Evolutionary conservation across 495 filamentous ascomycete species (phyloP).

Genomic region (Aspergillus saccharolyticus): DNA sequence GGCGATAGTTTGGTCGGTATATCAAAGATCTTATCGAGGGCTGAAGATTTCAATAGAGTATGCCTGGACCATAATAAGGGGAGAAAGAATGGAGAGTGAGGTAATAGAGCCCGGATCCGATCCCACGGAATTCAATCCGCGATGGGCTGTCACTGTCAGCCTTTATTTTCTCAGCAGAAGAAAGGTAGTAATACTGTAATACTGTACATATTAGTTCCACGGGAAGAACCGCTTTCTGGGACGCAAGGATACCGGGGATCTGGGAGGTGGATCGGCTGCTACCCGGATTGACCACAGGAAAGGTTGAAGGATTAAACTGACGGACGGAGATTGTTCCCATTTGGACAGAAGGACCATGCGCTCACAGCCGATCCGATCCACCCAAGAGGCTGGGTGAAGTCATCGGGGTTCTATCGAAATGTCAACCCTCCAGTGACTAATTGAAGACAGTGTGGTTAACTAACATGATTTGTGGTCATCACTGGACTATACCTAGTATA

Average conservation of each 20-base stretch:
- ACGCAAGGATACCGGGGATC: conserved; percentile 5
- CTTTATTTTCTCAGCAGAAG: too few species aligned
- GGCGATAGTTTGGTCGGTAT: neutral
- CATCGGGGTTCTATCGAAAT: neutral
- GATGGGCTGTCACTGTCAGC: neutral
- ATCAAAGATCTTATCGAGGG: neutral
- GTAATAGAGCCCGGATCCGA: neutral
- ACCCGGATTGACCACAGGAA: neutral
- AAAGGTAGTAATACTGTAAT: neutral
- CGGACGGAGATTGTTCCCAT: neutral
- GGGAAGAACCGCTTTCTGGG: conserved; percentile 12
- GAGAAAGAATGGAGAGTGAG: neutral
- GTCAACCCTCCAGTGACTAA: too few species aligned
- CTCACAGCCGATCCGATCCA: neutral
- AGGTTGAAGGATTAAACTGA: neutral
- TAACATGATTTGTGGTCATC: too few species aligned
- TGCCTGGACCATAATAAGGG: too few species aligned
- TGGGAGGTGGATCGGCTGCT: conserved; percentile 5
- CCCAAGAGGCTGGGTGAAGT: neutral
- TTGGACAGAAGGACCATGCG: neutral
- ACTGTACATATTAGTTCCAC: neutral
- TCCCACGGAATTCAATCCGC: neutral
- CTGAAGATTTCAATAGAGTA: neutral
- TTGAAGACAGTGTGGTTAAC: too few species aligned
- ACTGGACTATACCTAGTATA: too few species aligned